Base-by-base conservation (phyloP, 371 early-diverging fungal species). In the Polyrhizophydium stewartii region DNA sequence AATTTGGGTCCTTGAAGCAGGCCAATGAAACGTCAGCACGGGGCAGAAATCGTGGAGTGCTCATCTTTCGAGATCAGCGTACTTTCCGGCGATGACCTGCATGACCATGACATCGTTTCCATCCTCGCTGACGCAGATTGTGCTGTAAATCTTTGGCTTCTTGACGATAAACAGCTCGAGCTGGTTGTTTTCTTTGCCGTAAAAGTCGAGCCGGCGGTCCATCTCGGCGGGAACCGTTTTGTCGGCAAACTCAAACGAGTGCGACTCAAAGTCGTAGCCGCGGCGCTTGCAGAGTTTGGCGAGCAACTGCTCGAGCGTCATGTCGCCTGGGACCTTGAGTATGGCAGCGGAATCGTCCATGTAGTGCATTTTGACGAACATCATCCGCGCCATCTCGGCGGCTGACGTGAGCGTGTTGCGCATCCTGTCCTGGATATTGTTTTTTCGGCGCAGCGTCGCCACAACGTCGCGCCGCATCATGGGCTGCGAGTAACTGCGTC, bases 31-130 rank as follows among this genome's bases (percentile, higher is more conserved):
- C 12, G 21, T 17, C 46, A 60, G 31, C n/a, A 60, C 49, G 25
- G 46, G 6, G n/a, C 24, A 19, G 37, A 40, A 31, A 13, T 10
- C n/a, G 40, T 12, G 7, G 33, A n/a, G 31, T 35, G n/a, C 13
- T 32, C 32, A 41, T 56, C 21, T 21, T 40, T 19, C 3, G 28
- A 59, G n/a, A 16, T 21, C 1, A 31, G 56, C 63, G 51, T 64
- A 72, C 71, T 63, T 61, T n/a, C 70, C 76, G n/a, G 66, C 43
- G 40, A 66, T 55, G 21, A 57, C 41, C 59, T 77, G 70, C 46
- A 76, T 41, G 17, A 75, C 67, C 70, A 79, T 71, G 2, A 76
- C 77, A 55, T 83, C 83, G 35, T 58, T 32, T 1, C 65, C 83
- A 28, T 63, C 71, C 55, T 81, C 78, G 31, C 57, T 76, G 40